These are phyloP conservation scores for Salicornia ramosissima DNA, from an alignment of 148 eudicot species.

Conservation along the genomic window DNA sequence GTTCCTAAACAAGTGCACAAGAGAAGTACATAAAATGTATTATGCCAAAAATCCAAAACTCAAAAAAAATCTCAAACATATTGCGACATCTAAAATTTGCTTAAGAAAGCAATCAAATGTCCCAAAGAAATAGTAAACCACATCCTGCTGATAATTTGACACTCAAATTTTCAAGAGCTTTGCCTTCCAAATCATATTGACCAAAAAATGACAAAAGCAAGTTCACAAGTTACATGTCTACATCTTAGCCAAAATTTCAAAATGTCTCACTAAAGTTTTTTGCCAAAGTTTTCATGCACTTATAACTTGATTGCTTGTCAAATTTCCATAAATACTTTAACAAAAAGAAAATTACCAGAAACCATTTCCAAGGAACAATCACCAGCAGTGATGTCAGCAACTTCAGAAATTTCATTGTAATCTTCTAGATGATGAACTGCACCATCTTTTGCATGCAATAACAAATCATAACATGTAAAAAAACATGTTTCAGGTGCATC, in stretches of 20 bases:
- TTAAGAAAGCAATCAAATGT: not conserved
- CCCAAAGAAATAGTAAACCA: not conserved
- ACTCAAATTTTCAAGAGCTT: not conserved
- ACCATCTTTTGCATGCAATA: constrained; percentile 74
- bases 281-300: not conserved
- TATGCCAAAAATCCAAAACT: not conserved
- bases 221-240: not conserved
- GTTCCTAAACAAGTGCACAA: not conserved
- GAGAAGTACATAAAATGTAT: not conserved
- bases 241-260: not conserved
- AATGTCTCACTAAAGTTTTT: not conserved
- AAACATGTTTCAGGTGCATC: constrained; percentile 99
- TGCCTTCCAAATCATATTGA: not conserved
- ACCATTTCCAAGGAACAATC: constrained; percentile 93
- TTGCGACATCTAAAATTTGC: not conserved
- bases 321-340: not conserved
- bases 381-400: constrained; percentile 81
- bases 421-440: constrained; percentile 73
- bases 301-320: not conserved
- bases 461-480: constrained; percentile 85
- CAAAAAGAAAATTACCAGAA: constrained; percentile 45
- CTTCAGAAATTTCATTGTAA: constrained; percentile 91
- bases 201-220: not conserved
- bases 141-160: not conserved
- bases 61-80: not conserved